Conservation (phyloP, 2,329 filamentous ascomycete genomes). For the Ophiostoma tasmaniense region DNA sequence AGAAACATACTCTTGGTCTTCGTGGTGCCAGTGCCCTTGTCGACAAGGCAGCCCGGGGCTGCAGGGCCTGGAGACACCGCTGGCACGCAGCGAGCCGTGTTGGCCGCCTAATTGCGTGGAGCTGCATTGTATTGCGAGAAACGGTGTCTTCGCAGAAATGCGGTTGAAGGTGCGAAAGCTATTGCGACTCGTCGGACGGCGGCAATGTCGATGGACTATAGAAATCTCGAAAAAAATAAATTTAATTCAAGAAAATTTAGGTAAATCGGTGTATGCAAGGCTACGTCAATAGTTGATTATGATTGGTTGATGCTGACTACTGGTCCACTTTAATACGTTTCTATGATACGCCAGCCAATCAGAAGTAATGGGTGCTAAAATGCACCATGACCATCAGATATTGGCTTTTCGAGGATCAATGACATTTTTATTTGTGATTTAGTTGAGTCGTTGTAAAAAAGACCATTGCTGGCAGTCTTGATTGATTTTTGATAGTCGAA, state of each 20-base stretch:
- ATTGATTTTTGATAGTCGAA: no score
- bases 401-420: no score
- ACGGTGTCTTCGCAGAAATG: neutral
- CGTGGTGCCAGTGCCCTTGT: neutral
- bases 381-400: no score
- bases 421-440: no score
- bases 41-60: neutral
- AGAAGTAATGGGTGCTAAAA: neutral
- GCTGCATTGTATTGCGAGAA: neutral
- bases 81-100: neutral
- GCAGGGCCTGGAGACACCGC: neutral
- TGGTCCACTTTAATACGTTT: neutral
- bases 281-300: neutral
- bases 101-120: neutral
- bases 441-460: no score
- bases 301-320: neutral
- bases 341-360: neutral
- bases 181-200: neutral
- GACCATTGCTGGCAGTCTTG: no score
- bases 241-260: neutral
- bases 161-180: no score
- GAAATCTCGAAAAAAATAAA: neutral
- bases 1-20: neutral
- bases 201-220: neutral
- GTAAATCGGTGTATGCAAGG: slow-evolving; percentile 1